Percentiles rank a stretch among this genome's conserved stretches.
Evolutionary conservation across 768 basidiomycete species (phyloP).

Genomic region (Melanogaster broomeanus): DNA sequence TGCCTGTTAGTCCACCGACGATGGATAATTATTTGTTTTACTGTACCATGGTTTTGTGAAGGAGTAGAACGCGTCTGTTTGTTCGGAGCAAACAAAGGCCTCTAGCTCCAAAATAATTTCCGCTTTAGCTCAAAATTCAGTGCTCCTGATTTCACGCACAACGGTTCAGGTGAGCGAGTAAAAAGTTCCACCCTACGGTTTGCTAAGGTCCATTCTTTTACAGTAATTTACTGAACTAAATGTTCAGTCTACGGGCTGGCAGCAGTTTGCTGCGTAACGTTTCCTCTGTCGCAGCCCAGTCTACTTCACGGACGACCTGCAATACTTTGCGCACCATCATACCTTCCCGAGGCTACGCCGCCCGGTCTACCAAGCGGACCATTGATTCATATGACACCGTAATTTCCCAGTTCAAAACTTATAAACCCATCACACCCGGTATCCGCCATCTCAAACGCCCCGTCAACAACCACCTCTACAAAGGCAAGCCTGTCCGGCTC

Average conservation of each 20-base stretch:
- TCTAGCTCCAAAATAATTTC: slow-evolving; percentile 3
- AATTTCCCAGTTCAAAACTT: slow-evolving; percentile 76
- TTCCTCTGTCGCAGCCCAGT: slow-evolving; percentile 8
- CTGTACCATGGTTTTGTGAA: slow-evolving; percentile 29
- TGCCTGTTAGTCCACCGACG: slow-evolving; percentile 4
- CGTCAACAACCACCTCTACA: slow-evolving; percentile 78
- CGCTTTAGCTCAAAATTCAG: background rate
- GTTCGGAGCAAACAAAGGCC: slow-evolving; percentile 31
- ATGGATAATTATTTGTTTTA: background rate
- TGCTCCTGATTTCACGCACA: background rate
- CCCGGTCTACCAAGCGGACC: slow-evolving; percentile 29
- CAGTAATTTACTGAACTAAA: slow-evolving; percentile 1
- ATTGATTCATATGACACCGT: slow-evolving; percentile 39
- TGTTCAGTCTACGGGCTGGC: slow-evolving; percentile 21
- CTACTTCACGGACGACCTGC: background rate
- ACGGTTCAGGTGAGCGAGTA: slow-evolving; percentile 3
- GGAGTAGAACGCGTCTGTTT: slow-evolving; percentile 34
- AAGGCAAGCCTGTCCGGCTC: slow-evolving; percentile 79
- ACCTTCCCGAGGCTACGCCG: slow-evolving; percentile 37
- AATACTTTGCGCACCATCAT: slow-evolving; percentile 12
- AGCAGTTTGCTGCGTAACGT: slow-evolving; percentile 15
- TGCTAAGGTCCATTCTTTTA: background rate
- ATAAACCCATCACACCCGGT: slow-evolving; percentile 85
- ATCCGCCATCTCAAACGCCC: slow-evolving; percentile 88
- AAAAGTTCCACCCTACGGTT: background rate